Percentiles rank a stretch among this genome's conserved stretches.
These are phyloP conservation scores for Thalassiosira mediterranea DNA, from an alignment of 352 stramenopile genomes.

Conservation along the genomic window DNA sequence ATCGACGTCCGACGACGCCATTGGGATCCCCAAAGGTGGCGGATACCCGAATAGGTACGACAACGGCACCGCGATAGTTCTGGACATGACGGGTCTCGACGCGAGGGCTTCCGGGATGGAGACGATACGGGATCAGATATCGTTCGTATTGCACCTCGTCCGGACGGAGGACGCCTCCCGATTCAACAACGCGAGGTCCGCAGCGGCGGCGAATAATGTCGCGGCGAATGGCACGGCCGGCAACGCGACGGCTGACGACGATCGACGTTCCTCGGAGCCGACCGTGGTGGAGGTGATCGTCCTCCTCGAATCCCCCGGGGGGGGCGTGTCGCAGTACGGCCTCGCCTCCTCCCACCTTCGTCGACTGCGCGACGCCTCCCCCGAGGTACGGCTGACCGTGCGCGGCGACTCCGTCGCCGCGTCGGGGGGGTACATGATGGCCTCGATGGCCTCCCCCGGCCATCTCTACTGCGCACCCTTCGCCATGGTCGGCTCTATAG, in stretches of 20 bases:
- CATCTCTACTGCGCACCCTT: constrained; percentile 74
- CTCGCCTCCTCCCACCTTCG: constrained; percentile 67
- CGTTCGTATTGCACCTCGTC: constrained; percentile 65
- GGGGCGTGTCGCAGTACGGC: constrained; percentile 66
- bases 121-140: constrained; percentile 71
- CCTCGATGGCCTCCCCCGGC: constrained; percentile 42
- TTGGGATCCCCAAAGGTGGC: background rate
- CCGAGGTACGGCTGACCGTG: constrained; percentile 60
- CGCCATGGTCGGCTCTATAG: constrained; percentile 80
- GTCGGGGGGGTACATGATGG: constrained; percentile 84
- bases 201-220: background rate
- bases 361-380: constrained; percentile 17
- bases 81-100: constrained; percentile 73
- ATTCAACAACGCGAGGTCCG: background rate
- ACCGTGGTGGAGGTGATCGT: constrained; percentile 66
- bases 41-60: constrained; percentile 35
- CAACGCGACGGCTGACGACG: constrained; percentile 1
- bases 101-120: constrained; percentile 57
- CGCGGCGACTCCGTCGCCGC: constrained; percentile 81
- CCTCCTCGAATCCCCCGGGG: constrained; percentile 67
- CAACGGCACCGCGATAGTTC: constrained; percentile 64
- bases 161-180: constrained; percentile 14
- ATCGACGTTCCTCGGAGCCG: background rate
- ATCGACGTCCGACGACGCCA: background rate
- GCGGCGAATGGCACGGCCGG: background rate